Percentiles rank a stretch among this genome's conserved stretches.
Conservation (phyloP, 1,284 basidiomycete species). For the Stygiomarasmius scandens region DNA sequence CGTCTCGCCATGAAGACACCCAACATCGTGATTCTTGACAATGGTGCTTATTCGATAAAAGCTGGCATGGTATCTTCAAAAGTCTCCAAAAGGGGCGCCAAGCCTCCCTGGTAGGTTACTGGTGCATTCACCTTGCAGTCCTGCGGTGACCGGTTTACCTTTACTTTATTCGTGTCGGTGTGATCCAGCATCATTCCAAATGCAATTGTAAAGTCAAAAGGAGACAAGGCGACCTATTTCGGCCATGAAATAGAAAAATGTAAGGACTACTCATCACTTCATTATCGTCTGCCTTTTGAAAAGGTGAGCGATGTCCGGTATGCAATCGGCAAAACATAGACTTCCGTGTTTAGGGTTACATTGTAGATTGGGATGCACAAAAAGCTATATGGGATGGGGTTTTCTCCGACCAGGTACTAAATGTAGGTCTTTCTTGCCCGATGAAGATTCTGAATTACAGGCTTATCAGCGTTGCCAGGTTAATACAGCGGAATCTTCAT, state of each 20-base stretch:
- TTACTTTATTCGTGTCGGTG: neutral
- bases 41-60: constrained; percentile 84
- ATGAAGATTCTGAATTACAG: neutral
- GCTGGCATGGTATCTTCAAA: constrained; percentile 51
- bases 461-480: constrained; percentile 46
- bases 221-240: constrained; percentile 78
- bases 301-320: constrained; percentile 52
- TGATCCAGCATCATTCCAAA: constrained; percentile 70
- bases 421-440: constrained; percentile 44
- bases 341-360: constrained; percentile 66
- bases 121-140: no score
- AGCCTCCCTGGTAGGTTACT: neutral
- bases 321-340: constrained; percentile 4
- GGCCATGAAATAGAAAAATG: constrained; percentile 81
- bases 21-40: constrained; percentile 74
- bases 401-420: constrained; percentile 71
- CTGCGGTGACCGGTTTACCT: no score
- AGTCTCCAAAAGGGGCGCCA: constrained; percentile 28
- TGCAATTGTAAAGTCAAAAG: constrained; percentile 79
- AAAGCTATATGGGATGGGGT: constrained; percentile 90
- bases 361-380: constrained; percentile 91
- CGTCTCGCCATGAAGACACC: constrained; percentile 40
- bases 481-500: constrained; percentile 68
- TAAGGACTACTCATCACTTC: constrained; percentile 76
- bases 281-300: constrained; percentile 85